These are phyloP conservation scores for Candida sonorensis DNA, from an alignment of 805 yeast species.

Conservation along the genomic window DNA sequence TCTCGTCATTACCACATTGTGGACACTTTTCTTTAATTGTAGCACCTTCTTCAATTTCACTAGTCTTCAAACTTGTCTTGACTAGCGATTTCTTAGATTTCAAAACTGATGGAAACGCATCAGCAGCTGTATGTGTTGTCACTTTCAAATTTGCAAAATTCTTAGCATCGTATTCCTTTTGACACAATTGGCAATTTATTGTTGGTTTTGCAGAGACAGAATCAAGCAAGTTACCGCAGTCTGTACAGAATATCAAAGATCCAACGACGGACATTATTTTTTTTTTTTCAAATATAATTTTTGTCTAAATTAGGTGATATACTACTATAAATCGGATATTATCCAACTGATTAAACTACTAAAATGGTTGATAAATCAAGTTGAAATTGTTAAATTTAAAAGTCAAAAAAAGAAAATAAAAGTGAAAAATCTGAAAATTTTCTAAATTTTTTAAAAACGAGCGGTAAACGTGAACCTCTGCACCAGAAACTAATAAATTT, in stretches of 20 bases:
- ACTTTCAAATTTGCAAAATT: conserved; percentile 77
- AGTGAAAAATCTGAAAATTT: no score
- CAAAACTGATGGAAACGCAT: conserved; percentile 87
- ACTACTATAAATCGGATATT: no score
- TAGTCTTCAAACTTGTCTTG: conserved; percentile 69
- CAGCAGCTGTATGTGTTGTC: conserved; percentile 79
- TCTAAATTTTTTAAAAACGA: no score
- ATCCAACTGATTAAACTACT: no score
- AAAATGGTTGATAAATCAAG: no score
- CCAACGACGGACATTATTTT: conserved; percentile 93
- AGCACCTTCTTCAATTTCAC: conserved; percentile 90
- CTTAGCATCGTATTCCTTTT: conserved; percentile 32
- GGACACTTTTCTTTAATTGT: conserved; percentile 97
- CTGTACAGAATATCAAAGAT: conserved; percentile 85
- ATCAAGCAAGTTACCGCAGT: conserved; percentile 87
- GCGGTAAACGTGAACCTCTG: no score
- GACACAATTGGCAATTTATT: conserved; percentile 52
- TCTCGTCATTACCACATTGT: conserved; percentile 96
- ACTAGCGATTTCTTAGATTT: conserved; percentile 82
- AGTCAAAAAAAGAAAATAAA: no score
- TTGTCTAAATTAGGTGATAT: no score
- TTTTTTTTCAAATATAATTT: no score
- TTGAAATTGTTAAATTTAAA: no score
- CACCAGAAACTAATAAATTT: no score
- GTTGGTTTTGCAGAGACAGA: conserved; percentile 43